Evolutionary conservation across 2,329 filamentous ascomycete species (phyloP).

Genomic region (Beauveria scarabaeidicola): DNA sequence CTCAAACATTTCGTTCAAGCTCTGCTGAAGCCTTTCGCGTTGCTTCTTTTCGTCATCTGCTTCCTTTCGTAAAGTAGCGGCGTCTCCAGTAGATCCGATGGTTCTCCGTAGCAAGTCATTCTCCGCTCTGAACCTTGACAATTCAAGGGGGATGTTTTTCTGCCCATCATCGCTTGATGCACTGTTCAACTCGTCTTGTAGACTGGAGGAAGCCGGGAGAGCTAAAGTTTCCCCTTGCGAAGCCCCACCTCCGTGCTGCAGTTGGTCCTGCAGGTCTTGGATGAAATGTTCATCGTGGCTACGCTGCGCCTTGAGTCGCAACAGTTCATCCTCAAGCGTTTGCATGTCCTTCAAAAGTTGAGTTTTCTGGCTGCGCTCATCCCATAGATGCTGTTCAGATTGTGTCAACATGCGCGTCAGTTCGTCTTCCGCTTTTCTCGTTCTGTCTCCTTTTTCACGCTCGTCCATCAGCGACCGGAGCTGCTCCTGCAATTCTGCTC

Average conservation of each 20-base stretch:
- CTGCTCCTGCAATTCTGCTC: constrained; percentile 43
- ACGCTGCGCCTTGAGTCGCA: constrained; percentile 38
- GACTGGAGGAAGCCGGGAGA: constrained; percentile 27
- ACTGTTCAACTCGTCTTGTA: constrained; percentile 53
- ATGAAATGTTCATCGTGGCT: constrained; percentile 45
- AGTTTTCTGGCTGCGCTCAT: constrained; percentile 36
- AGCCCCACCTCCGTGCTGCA: constrained; percentile 29
- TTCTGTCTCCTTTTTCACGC: constrained; percentile 25
- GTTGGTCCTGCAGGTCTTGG: constrained; percentile 51
- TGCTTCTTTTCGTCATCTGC: constrained; percentile 46
- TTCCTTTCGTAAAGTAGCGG: constrained; percentile 44
- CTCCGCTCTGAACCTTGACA: constrained; percentile 53
- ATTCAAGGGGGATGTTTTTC: constrained; percentile 38
- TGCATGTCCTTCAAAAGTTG: constrained; percentile 37
- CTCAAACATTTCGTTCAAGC: constrained; percentile 49
- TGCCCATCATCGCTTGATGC: constrained; percentile 31
- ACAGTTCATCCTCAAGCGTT: constrained; percentile 38
- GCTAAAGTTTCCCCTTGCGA: constrained; percentile 16
- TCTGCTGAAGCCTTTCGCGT: constrained; percentile 43
- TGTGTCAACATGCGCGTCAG: constrained; percentile 33
- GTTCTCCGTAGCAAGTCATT: constrained; percentile 50
- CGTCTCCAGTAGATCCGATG: constrained; percentile 45
- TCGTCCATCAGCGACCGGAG: constrained; percentile 30
- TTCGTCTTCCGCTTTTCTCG: constrained; percentile 30
- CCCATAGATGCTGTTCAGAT: constrained; percentile 34